Base-by-base conservation (phyloP, 2,329 filamentous ascomycete species). In the Stagonosporopsis chrysanthemi region DNA sequence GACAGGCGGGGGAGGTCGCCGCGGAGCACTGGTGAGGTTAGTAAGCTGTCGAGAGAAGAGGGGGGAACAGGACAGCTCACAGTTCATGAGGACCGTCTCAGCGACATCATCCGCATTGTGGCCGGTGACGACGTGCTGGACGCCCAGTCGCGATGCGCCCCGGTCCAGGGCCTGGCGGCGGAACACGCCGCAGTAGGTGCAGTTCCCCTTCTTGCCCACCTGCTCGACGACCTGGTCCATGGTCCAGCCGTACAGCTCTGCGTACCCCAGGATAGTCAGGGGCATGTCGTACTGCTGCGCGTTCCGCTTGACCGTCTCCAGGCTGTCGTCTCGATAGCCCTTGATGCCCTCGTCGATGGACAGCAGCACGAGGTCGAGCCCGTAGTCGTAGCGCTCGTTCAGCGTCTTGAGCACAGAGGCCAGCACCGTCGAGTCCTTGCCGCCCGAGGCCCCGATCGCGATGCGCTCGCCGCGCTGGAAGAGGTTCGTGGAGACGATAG, bases 221-320 rank as follows among this genome's bases (percentile, higher is more conserved):
- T 94, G 91, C 69, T 93, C 90, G 4, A 99, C 96, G 9, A 99
- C 95, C 72, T 98, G 92, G 72, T 99, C 95, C 95, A 99, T 99
- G 1, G 93, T 97, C 95, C 95, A 99, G 8, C 94, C 95, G 75
- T 99, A 99, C 9, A 99, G 82, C 70, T 97, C 90, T 51, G 89
- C 89, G 70, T 99, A 99, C 46, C 94, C 92, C 46, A 99, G 87
- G 53, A 99, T 96, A 67, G 92, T 91, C 45, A 99, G 80, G 0
- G 90, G 87, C 89, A 99, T 96, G 1, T 89, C 87, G 78, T 98
- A 97, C 76, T 98, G 92, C 12, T 85, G 76, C 0, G 93, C 91
- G 76, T 99, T 98, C 58, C 94, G 84, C 83, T 97, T 97, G 42
- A 99, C 95, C 0, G 95, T 98, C 78, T 98, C 93, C 17, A 99